Base-by-base conservation (phyloP, 2,329 filamentous ascomycete genomes). In the Trichoderma cornu-damae region DNA sequence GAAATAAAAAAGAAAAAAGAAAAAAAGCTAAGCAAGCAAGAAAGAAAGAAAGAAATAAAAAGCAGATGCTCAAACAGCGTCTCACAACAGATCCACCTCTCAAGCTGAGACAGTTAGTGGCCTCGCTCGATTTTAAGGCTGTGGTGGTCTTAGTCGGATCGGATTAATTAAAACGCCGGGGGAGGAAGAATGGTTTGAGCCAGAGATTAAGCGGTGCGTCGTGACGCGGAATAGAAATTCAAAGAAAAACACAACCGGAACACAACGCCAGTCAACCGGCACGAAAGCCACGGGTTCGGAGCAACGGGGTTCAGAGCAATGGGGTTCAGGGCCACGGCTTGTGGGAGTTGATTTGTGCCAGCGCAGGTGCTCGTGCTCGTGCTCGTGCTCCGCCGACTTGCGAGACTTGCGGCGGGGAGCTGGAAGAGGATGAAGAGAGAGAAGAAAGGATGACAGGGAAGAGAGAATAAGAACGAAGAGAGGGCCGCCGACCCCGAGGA, bases 111-210 rank as follows among this genome's bases (percentile, higher is more conserved):
- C 16, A 37, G 26, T 14, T 30, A 20, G 28, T 34, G 51, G 37
- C 28, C 24, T 46, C 16, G 16, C 20, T 47, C 42, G 42, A 37
- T n/a, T 55, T 55, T 55, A 55, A 55, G 51, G 42, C 51, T 55
- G 51, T n/a, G 51, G 9, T 44, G 42, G 22, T 44, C 38, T 46
- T 47, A 55, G 42, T 35, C 40, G n/a, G n/a, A n/a, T n/a, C 51
- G 42, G 42, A 47, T 38, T 28, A 30, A 28, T 37, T n/a, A n/a
- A n/a, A n/a, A n/a, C n/a, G n/a, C n/a, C n/a, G n/a, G n/a, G 24
- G 26, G 14, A 43, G 26, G 20, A 38, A 37, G 42, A 35, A 24
- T 40, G 51, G 51, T 16, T 53, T 28, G 26, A 37, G 49, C 49
- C 35, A 52, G 40, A 44, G 51, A 54, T 18, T 46, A 40, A n/a